phyloP scores from a whole-genome alignment of 345 rosid genomes.

The Gossypium bickii region DNA sequence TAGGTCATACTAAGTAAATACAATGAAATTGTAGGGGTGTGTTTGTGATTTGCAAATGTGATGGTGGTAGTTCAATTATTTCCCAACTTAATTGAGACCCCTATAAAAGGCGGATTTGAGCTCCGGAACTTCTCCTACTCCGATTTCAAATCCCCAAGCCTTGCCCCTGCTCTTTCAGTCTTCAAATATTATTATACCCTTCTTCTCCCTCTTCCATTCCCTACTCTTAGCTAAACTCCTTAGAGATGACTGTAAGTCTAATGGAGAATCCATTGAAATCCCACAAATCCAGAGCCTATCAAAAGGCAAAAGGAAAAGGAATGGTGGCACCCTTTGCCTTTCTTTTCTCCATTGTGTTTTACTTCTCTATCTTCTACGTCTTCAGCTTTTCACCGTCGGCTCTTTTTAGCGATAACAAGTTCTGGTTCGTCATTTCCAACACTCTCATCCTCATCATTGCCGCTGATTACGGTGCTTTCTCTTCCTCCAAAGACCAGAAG shows the following conservation, averaged over 20 bases:
- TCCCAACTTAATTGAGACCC: background rate
- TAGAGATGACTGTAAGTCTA: conserved; percentile 20
- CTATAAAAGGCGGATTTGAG: conserved; percentile 20
- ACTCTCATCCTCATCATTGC: conserved; percentile 58
- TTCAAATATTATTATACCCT: background rate
- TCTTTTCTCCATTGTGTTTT: conserved; percentile 37
- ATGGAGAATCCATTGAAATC: conserved; percentile 14
- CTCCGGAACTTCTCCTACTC: conserved; percentile 12
- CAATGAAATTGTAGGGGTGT: background rate
- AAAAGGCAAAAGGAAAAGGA: conserved; percentile 22
- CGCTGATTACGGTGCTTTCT: conserved; percentile 60
- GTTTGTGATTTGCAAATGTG: conserved; percentile 4
- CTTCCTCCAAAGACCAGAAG: conserved; percentile 24
- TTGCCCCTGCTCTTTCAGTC: background rate
- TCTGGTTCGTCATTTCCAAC: conserved; percentile 69
- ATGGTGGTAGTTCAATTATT: conserved; percentile 25
- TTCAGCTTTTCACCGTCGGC: conserved; percentile 52
- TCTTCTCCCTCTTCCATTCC: background rate
- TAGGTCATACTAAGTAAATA: conserved; percentile 20
- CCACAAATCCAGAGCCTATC: conserved; percentile 20
- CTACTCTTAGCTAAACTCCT: background rate
- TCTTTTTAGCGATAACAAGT: conserved; percentile 39
- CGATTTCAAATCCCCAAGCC: background rate
- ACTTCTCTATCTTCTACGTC: conserved; percentile 42
- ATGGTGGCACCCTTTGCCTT: conserved; percentile 31